Percentiles rank a stretch among this genome's conserved stretches.
phyloP scores from a whole-genome alignment of 2,329 filamentous ascomycete species.

The Gremmenia infestans region DNA sequence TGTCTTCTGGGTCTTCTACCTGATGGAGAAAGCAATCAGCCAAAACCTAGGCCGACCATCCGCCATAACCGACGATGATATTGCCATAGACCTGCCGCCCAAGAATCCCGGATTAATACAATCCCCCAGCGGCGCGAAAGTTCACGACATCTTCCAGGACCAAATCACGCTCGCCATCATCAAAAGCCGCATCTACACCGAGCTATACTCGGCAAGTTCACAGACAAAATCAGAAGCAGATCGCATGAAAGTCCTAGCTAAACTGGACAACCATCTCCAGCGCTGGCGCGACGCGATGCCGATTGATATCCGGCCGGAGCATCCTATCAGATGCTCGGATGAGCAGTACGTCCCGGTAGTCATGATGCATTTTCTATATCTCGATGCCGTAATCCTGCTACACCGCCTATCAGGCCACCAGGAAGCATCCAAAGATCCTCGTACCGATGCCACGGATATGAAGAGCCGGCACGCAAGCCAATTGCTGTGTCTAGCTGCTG shows the following conservation, averaged over 20 bases:
- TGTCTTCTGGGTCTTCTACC: constrained; percentile 24
- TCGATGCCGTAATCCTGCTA: constrained; percentile 17
- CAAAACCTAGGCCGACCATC: constrained; percentile 21
- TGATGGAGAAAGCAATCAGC: constrained; percentile 19
- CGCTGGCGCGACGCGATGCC: constrained; percentile 22
- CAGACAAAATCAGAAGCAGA: constrained; percentile 20
- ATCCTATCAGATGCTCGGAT: constrained; percentile 15
- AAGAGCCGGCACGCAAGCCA: constrained; percentile 11
- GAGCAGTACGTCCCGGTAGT: constrained; percentile 17
- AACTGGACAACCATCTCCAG: constrained; percentile 23
- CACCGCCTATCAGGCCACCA: constrained; percentile 21
- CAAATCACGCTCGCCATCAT: constrained; percentile 18
- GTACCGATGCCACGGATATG: constrained; percentile 1
- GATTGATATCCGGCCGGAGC: constrained; percentile 22
- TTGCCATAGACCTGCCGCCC: constrained; percentile 22
- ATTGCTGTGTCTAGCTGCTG: constrained; percentile 19
- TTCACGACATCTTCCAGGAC: constrained; percentile 16
- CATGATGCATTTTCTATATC: constrained; percentile 24
- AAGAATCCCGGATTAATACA: constrained; percentile 9
- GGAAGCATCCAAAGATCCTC: constrained; percentile 5
- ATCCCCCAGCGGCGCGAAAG: constrained; percentile 3
- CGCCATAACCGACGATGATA: constrained; percentile 25
- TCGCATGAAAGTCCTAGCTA: constrained; percentile 17
- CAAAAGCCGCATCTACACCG: constrained; percentile 19
- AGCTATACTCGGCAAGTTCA: constrained; percentile 24